Evolutionary conservation across 139 green algal species (phyloP).

Genomic region (Desmodesmus armatus): DNA sequence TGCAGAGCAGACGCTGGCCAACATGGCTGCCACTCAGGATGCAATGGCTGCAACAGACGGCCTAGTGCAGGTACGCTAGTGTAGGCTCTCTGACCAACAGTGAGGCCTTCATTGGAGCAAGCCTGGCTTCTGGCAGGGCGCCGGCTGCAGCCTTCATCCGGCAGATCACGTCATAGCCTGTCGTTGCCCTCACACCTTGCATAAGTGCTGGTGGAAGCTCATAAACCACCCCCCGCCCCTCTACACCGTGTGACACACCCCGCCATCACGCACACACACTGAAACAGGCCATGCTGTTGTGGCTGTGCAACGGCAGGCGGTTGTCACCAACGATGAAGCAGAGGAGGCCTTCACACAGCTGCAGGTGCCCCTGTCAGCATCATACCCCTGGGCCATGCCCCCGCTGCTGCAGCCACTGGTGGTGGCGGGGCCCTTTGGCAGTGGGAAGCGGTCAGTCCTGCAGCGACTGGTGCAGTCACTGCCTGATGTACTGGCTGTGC

Average conservation of each 20-base stretch:
- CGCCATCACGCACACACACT: no score
- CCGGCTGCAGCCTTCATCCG: no score
- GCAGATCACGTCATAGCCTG: no score
- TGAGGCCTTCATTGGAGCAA: no score
- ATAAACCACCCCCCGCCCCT: no score
- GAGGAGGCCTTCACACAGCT: constrained; percentile 2
- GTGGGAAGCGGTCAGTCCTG: constrained; percentile 69
- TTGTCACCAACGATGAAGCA: constrained; percentile 16
- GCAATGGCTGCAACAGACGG: not conserved
- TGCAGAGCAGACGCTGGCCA: not conserved
- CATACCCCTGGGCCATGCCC: constrained; percentile 58
- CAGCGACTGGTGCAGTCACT: constrained; percentile 61
- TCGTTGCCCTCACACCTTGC: no score
- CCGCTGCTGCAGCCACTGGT: constrained; percentile 67
- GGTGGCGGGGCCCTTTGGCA: constrained; percentile 74
- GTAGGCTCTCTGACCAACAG: no score
- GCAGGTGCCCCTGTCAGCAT: constrained; percentile 51
- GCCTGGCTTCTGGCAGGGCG: no score
- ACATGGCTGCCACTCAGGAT: no score
- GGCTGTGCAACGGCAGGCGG: not conserved
- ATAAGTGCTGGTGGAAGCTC: no score
- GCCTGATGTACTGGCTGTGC: constrained; percentile 56
- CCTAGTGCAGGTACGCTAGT: constrained; percentile 11
- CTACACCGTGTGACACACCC: no score
- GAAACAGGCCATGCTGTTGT: not conserved